Base-by-base conservation (phyloP, 2,329 filamentous ascomycete genomes). In the Phyllosticta citribraziliensis region DNA sequence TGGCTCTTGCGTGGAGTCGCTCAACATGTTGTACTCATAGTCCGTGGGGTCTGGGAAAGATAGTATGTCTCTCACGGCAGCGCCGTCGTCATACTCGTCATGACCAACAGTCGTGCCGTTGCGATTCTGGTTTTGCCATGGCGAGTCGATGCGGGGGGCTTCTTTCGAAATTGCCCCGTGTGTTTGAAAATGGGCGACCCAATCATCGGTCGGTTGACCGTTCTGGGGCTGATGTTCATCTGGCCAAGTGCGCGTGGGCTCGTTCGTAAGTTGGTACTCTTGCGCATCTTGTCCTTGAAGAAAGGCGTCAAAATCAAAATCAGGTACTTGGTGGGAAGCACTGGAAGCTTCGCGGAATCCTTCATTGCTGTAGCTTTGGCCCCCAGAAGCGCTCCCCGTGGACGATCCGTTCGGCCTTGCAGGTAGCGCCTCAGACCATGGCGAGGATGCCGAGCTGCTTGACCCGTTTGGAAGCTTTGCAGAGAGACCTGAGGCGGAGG, bases 11-110 rank as follows among this genome's bases (percentile, higher is more conserved):
- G 56, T 56, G 10, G 56, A 27, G 24, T 62, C 62, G 14, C 27
- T 47, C 19, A 57, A 33, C 19, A 47, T 14, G n/a, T 62, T 35
- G 52, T 19, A 47, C n/a, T 24, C 22, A n/a, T 30, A 20, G 20
- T 53, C 19, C 14, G 40, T 47, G 10, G 11, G 12, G 5, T 27
- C 59, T 5, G 63, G 64, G 51, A 63, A 58, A 12, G 64, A 63
- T 5, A 65, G 60, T 5, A 65, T 47, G 20, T 56, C 52, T 24
- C 63, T 53, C 10, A 65, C 64, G 52, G 64, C 64, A 19, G 64
- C 63, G 12, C 64, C 64, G 27, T 65, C 64, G 40, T 64, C 63
- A 20, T 61, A 58, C 20, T 40, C 50, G 19, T 4, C 19, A 33
- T 47, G 55, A 4, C 14, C 24, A 14, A 47, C 11, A n/a, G 24